Evolutionary conservation across 2,329 filamentous ascomycete species (phyloP).

Genomic region (Colletotrichum navitas): DNA sequence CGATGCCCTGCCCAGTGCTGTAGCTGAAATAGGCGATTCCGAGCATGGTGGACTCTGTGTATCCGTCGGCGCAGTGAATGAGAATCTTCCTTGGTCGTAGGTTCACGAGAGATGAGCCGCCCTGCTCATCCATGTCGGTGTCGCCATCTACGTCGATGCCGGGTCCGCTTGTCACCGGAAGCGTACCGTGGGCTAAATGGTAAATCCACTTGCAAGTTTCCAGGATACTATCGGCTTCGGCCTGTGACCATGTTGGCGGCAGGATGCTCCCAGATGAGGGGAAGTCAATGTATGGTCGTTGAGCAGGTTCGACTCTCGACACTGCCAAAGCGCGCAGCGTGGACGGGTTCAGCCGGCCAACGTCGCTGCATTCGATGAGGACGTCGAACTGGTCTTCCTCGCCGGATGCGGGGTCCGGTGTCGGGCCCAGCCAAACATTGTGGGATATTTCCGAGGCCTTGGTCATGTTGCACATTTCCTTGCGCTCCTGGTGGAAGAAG

Average conservation of each 20-base stretch:
- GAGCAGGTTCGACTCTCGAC: constrained; percentile 55
- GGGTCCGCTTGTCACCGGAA: constrained; percentile 45
- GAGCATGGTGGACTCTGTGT: constrained; percentile 92
- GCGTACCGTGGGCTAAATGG: constrained; percentile 78
- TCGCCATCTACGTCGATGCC: constrained; percentile 64
- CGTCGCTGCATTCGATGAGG: constrained; percentile 88
- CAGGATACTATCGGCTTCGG: constrained; percentile 85
- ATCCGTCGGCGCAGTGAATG: constrained; percentile 95
- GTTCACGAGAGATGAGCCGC: constrained; percentile 29
- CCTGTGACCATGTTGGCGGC: constrained; percentile 84
- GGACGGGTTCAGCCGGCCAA: constrained; percentile 80
- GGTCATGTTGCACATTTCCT: constrained; percentile 96
- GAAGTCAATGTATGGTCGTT: constrained; percentile 75
- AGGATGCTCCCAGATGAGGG: constrained; percentile 95
- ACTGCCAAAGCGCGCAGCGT: constrained; percentile 74
- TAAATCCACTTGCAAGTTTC: constrained; percentile 93
- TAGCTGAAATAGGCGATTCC: constrained; percentile 95
- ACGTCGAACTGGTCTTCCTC: constrained; percentile 80
- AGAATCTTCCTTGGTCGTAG: constrained; percentile 75
- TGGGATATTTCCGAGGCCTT: constrained; percentile 87
- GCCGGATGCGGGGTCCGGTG: constrained; percentile 75
- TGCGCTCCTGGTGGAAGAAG: constrained; percentile 88
- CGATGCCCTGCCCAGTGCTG: constrained; percentile 82
- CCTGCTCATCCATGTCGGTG: constrained; percentile 61
- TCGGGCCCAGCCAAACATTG: constrained; percentile 93